These are phyloP conservation scores for Puccinia triticina DNA, from an alignment of 1,284 basidiomycete genomes.

Conservation along the genomic window DNA sequence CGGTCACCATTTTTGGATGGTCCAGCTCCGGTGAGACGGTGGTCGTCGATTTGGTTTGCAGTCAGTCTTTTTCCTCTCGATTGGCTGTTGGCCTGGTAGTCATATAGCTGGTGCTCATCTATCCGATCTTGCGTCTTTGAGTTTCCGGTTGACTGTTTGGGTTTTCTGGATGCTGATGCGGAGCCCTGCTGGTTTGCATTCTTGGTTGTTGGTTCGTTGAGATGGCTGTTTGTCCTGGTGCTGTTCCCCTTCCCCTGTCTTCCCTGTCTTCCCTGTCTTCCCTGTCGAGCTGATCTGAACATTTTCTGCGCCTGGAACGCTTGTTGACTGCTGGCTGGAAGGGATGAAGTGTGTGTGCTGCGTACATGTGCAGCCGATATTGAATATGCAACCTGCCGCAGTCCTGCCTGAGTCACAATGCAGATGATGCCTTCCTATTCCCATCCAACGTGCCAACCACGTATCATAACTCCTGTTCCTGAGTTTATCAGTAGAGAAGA, in stretches of 20 bases:
- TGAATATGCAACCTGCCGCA: too few species aligned
- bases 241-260: background rate
- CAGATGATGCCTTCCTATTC: too few species aligned
- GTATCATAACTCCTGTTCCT: too few species aligned
- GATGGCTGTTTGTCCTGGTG: background rate
- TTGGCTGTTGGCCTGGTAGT: conserved; percentile 40
- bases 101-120: conserved; percentile 29
- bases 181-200: background rate
- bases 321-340: background rate
- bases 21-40: conserved; percentile 26
- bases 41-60: conserved; percentile 43
- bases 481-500: too few species aligned
- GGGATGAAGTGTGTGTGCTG: too few species aligned
- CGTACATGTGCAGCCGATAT: too few species aligned
- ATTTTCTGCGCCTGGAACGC: background rate
- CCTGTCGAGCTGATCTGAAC: conserved; percentile 42
- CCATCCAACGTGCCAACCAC: too few species aligned
- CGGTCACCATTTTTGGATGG: background rate
- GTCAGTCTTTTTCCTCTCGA: conserved; percentile 35
- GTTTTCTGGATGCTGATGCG: background rate
- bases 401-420: too few species aligned
- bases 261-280: conserved; percentile 43
- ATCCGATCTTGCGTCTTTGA: background rate
- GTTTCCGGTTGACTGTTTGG: background rate
- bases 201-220: background rate